Evolutionary conservation across 108 stramenopile genomes (phyloP), one percentile per base, ranked within the genome.

Genomic region (Conticribra weissflogii): DNA sequence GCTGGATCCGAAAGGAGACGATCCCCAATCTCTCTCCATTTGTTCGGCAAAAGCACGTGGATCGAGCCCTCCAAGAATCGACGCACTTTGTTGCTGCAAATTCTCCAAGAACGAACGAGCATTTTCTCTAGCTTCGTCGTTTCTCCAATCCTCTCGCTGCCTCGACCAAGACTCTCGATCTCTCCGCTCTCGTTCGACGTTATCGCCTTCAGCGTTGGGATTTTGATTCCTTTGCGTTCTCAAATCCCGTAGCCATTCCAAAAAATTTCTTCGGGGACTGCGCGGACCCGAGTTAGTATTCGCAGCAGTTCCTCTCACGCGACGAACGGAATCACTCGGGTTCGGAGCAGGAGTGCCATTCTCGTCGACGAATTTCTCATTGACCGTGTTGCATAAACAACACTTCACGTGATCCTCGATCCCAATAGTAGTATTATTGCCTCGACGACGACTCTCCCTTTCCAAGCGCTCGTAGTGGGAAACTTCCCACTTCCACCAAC

Each of bases 401-500:
- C 77, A 78, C 22, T 71, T 78, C 12, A 64, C 58, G 0, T 59
- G 59, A 3, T 74, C 55, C 18, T 54, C 18, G n/a, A n/a, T n/a
- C n/a, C n/a, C n/a, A n/a, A n/a, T n/a, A n/a, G n/a, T n/a, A n/a
- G n/a, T n/a, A n/a, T n/a, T n/a, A n/a, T n/a, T n/a, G n/a, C n/a
- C n/a, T 5, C 25, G 14, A 0, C 33, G 46, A 51, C 58, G 47
- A 36, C 65, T 28, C 0, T 33, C 1, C 22, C 63, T 33, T 21
- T 71, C 63, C 12, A 71, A 19, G 34, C 69, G 34, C 55, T 71
- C 51, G 28, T 66, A 47, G 25, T 71, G 59, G 2, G 69, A 32
- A 72, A 71, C 59, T 54, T 79, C 78, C 78, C 78, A 79, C 19
- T 71, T 25, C 78, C 78, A 79, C 78, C 78, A 79, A 54, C 78